Conservation (phyloP, 257 asterid species). For the Paulownia fortunei region DNA sequence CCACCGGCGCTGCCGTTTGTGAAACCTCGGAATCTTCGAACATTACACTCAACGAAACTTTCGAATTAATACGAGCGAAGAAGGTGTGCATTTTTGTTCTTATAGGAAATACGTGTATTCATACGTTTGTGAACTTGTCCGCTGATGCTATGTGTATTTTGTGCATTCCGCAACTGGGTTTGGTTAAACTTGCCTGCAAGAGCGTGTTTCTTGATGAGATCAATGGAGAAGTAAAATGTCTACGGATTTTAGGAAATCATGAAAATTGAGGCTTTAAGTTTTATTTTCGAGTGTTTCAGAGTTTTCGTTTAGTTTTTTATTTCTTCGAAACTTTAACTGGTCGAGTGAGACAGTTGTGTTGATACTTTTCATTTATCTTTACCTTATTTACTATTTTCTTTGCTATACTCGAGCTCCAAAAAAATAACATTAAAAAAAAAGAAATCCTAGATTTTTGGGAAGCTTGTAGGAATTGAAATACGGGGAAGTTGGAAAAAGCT, state of each 20-base stretch:
- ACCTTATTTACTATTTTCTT: too few relatives aligned
- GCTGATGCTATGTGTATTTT: neutral
- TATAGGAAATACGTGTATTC: neutral
- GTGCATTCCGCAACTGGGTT: neutral
- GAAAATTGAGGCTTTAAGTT: neutral
- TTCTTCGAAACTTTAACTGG: too few relatives aligned
- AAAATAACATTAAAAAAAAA: too few relatives aligned
- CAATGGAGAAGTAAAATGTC: neutral
- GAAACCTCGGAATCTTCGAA: neutral
- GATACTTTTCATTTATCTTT: too few relatives aligned
- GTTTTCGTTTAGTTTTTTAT: neutral
- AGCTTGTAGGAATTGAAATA: too few relatives aligned
- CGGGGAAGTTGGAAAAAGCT: neutral
- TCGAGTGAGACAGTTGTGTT: too few relatives aligned
- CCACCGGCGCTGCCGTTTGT: neutral
- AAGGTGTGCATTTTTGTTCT: neutral
- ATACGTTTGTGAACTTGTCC: neutral
- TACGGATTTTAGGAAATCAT: too few relatives aligned
- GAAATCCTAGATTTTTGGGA: too few relatives aligned
- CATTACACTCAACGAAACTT: neutral
- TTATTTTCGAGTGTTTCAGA: neutral
- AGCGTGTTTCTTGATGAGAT: neutral
- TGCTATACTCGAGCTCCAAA: too few relatives aligned
- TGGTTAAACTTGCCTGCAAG: neutral
- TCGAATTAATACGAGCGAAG: neutral